Conservation (phyloP, 2,329 filamentous ascomycete genomes). For the Rugonectria rugulosa region DNA sequence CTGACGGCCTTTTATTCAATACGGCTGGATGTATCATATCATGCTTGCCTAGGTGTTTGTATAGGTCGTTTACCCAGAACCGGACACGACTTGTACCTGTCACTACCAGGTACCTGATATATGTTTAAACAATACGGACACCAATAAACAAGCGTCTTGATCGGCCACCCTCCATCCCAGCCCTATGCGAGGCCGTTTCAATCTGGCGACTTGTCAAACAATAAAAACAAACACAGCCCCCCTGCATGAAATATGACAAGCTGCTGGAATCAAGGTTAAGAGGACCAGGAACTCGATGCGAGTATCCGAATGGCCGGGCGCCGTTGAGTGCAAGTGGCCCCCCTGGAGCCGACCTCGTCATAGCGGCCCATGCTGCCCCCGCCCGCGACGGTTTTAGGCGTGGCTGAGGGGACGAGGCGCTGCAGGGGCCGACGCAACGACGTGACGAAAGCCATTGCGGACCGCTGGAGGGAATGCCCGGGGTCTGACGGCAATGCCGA, state of each 20-base stretch:
- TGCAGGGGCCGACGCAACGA: constrained; percentile 18
- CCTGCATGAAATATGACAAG: constrained; percentile 4
- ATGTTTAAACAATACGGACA: no score
- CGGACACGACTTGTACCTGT: no score
- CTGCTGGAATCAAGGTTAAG: neutral
- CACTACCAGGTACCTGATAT: no score
- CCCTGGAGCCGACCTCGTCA: constrained; percentile 8
- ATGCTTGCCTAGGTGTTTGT: no score
- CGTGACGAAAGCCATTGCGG: constrained; percentile 12
- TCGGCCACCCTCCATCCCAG: constrained; percentile 12
- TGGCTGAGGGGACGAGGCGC: neutral
- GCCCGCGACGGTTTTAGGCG: neutral
- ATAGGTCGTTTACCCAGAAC: no score
- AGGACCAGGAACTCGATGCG: no score
- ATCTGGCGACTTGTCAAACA: neutral
- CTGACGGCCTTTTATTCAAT: no score
- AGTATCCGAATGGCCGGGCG: neutral
- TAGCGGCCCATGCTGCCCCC: constrained; percentile 22
- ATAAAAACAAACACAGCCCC: constrained; percentile 4
- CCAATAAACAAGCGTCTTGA: no score
- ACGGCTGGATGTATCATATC: no score
- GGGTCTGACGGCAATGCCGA: constrained; percentile 9
- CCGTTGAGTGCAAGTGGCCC: neutral
- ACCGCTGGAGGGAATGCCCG: no score
- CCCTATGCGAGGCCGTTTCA: constrained; percentile 7